phyloP scores from a whole-genome alignment of 78 protist genomes.

The Goniomonas avonlea region DNA sequence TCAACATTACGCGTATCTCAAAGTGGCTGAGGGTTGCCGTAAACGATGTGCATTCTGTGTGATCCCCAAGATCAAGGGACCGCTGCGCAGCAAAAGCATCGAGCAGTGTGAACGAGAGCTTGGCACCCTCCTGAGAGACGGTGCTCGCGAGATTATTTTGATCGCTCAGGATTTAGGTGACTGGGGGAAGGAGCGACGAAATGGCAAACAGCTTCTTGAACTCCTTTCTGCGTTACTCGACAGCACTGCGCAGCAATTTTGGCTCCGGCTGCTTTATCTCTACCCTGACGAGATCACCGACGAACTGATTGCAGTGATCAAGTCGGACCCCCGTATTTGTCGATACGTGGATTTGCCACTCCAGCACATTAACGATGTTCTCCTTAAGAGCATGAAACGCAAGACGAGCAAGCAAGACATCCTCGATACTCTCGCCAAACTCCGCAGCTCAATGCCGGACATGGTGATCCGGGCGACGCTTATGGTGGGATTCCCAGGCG shows the following conservation, averaged over 20 bases:
- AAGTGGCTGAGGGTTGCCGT: not conserved
- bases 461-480: conserved; percentile 1
- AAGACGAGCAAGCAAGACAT: not conserved
- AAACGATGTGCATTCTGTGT: not conserved
- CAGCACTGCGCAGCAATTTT: not conserved
- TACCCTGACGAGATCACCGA: conserved; percentile 7
- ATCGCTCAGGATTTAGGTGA: not conserved
- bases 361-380: not conserved
- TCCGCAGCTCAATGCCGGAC: conserved; percentile 1
- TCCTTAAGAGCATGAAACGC: conserved; percentile 14
- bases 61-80: not conserved
- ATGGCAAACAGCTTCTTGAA: no score
- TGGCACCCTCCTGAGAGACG: no score
- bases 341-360: conserved; percentile 14
- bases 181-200: not conserved
- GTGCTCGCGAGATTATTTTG: not conserved
- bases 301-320: conserved; percentile 4
- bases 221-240: no score
- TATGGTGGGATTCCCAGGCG: conserved; percentile 16
- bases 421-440: not conserved
- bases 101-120: not conserved
- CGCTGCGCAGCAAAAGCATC: not conserved
- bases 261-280: conserved; percentile 11
- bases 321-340: not conserved
- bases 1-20: not conserved